Percentiles rank a stretch among this genome's conserved stretches.
Conservation (phyloP, 805 yeast genomes). For the Dipodascus geniculatus region DNA sequence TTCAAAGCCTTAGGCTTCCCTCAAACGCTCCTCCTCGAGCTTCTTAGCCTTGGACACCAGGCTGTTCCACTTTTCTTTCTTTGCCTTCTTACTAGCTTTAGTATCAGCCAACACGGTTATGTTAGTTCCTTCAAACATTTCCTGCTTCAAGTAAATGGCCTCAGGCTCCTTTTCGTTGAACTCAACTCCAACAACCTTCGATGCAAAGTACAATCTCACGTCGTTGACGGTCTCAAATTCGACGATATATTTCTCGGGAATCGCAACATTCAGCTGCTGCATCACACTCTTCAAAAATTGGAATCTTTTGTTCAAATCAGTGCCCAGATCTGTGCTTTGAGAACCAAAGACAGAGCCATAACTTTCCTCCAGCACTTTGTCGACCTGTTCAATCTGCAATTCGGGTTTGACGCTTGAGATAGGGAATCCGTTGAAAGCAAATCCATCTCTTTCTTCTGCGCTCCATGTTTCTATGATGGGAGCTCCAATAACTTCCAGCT, state of each 20-base stretch:
- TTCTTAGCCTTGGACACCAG: conserved; percentile 36
- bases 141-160: conserved; percentile 49
- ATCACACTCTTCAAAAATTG: conserved; percentile 37
- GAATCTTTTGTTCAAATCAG: conserved; percentile 40
- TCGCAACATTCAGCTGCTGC: conserved; percentile 35
- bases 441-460: conserved; percentile 9
- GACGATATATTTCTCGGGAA: conserved; percentile 41
- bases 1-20: conserved; percentile 7
- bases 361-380: conserved; percentile 4
- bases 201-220: conserved; percentile 29
- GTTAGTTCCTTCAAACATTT: conserved; percentile 47
- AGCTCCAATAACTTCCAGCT: conserved; percentile 16
- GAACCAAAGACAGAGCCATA: conserved; percentile 3
- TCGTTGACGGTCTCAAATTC: conserved; percentile 29
- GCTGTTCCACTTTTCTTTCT: conserved; percentile 34
- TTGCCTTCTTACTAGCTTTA: conserved; percentile 36
- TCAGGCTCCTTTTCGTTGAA: conserved; percentile 61
- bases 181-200: conserved; percentile 30
- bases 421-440: conserved; percentile 23
- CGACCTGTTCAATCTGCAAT: conserved; percentile 10
- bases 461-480: conserved; percentile 12
- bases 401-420: conserved; percentile 14
- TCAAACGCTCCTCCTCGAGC: conserved; percentile 20
- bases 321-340: conserved; percentile 8
- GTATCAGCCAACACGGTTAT: conserved; percentile 30